Base-by-base conservation (phyloP, 495 filamentous ascomycete species). In the Hypoxylon cercidicola region DNA sequence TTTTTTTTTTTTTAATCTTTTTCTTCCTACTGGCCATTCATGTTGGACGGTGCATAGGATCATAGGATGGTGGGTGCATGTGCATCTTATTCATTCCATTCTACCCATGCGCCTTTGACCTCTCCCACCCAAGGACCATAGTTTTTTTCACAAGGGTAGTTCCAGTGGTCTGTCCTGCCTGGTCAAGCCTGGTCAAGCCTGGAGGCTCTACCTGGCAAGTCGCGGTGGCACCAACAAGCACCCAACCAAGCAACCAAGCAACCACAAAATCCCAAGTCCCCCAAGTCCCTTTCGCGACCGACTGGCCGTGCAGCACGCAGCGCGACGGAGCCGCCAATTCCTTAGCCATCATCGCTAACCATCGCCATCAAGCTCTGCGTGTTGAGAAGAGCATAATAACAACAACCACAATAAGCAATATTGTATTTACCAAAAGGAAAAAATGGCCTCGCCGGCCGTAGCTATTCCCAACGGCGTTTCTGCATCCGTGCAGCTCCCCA, bases 391-490 rank as follows among this genome's bases (percentile, higher is more conserved):
- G 12, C 40, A 56, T 44, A 30, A 56, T 45, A 32, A 32, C 52
- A 60, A 53, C 23, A 50, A 28, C 19, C 48, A 44, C 32, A 58
- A 58, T 28, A 52, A 11, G 16, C 41, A 30, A 23, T 39, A 40
- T 35, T 23, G 56, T 46, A 28, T 64, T 60, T 63, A 34, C 30
- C 25, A 46, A 10, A 35, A 25, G 50, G 40, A 23, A 60, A 63
- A 60, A 69, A 81, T 81, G 79, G 77, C 78, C 51, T 78, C 77
- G 64, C 70, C 78, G 54, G 76, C 68, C 67, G 72, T 78, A 67
- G 68, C 72, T 65, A 64, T 73, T 58, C 57, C 74, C 32, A 82
- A 81, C 73, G 79, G 79, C 69, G 68, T 76, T 62, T 57, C 77
- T 50, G 63, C 70, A 65, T 21, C 60, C 20, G 32, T 71, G 66